Conservation (phyloP, 257 asterid genomes). For the Buddleja alternifolia region DNA sequence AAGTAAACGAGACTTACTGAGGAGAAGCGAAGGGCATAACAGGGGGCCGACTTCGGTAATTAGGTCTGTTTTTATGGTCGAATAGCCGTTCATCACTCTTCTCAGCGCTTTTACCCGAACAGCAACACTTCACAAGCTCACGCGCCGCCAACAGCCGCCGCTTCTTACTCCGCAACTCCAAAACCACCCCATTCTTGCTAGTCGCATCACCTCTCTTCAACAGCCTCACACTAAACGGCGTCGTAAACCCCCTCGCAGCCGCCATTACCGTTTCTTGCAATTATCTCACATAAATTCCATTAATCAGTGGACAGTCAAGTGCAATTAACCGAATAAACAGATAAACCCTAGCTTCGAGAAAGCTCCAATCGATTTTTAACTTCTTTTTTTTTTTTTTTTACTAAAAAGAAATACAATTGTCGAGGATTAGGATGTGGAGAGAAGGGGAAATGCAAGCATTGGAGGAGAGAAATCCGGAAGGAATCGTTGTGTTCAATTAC, state of each 20-base stretch:
- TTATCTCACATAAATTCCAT: constrained; percentile 37
- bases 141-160: constrained; percentile 40
- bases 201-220: constrained; percentile 37
- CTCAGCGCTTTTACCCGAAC: constrained; percentile 57
- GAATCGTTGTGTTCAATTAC: constrained; percentile 1
- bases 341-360: constrained; percentile 41
- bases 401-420: background rate
- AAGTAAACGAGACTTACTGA: constrained; percentile 39
- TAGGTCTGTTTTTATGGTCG: constrained; percentile 47
- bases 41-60: constrained; percentile 47
- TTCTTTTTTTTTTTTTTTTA: background rate
- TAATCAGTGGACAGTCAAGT: background rate
- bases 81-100: constrained; percentile 54
- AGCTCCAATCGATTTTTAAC: background rate
- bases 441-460: constrained; percentile 31
- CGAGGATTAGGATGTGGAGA: background rate
- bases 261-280: constrained; percentile 42
- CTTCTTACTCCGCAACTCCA: constrained; percentile 56
- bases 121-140: constrained; percentile 51
- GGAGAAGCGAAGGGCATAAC: constrained; percentile 68
- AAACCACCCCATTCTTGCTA: constrained; percentile 32
- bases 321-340: background rate
- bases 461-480: constrained; percentile 35
- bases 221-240: constrained; percentile 44
- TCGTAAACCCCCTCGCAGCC: constrained; percentile 57